phyloP scores from a whole-genome alignment of 2,329 filamentous ascomycete species.

The Golovinomyces cichoracearum region DNA sequence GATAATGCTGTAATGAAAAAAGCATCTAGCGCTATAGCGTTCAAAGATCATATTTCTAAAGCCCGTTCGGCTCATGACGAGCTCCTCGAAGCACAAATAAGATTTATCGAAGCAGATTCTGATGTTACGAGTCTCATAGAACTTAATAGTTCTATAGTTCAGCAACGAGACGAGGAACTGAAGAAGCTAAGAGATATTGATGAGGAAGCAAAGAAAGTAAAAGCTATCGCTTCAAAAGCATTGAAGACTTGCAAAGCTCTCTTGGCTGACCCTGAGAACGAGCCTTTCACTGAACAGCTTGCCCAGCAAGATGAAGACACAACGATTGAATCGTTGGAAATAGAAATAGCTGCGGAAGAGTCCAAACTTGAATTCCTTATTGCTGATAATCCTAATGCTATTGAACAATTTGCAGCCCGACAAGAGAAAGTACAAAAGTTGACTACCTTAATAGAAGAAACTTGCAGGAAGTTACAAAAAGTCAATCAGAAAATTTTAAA shows the following conservation, averaged over 20 bases:
- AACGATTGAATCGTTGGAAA: slow-evolving; percentile 36
- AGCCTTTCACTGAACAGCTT: slow-evolving; percentile 17
- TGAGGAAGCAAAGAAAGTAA: slow-evolving; percentile 17
- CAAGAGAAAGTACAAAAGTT: slow-evolving; percentile 44
- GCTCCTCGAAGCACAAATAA: slow-evolving; percentile 42
- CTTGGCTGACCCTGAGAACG: slow-evolving; percentile 16
- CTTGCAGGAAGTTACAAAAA: slow-evolving; percentile 27
- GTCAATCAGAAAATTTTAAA: slow-evolving; percentile 33
- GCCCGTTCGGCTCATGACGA: slow-evolving; percentile 36
- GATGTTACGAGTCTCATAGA: slow-evolving; percentile 44
- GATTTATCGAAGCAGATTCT: slow-evolving; percentile 55
- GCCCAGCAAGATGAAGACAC: slow-evolving; percentile 22
- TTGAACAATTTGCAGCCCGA: slow-evolving; percentile 43
- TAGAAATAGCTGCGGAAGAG: slow-evolving; percentile 47
- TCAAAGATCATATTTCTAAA: slow-evolving; percentile 32
- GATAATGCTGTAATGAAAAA: slow-evolving; percentile 31
- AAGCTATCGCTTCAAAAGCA: slow-evolving; percentile 18
- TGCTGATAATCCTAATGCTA: slow-evolving; percentile 45
- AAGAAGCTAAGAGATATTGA: slow-evolving; percentile 17
- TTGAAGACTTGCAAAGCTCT: slow-evolving; percentile 16
- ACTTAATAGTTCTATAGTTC: slow-evolving; percentile 34
- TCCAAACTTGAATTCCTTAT: slow-evolving; percentile 59
- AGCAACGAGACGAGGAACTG: slow-evolving; percentile 23
- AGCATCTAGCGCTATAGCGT: slow-evolving; percentile 25
- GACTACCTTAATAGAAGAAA: slow-evolving; percentile 27